These are phyloP conservation scores for Drechslerella coelobrocha DNA, from an alignment of 2,329 filamentous ascomycete species.

Conservation along the genomic window DNA sequence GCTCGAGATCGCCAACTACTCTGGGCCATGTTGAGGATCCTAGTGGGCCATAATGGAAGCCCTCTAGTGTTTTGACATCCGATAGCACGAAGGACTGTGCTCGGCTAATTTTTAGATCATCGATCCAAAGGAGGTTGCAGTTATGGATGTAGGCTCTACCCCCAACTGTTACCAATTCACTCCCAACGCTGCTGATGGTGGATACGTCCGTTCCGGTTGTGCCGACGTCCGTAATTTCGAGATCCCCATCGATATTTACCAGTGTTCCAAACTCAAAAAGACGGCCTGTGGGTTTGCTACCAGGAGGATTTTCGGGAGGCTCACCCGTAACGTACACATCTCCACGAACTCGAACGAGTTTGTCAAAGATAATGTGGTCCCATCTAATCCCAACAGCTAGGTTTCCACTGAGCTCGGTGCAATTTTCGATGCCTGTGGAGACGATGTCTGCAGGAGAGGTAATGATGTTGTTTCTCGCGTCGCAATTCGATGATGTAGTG, in stretches of 20 bases:
- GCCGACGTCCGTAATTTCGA: constrained; percentile 12
- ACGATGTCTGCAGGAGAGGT: background rate
- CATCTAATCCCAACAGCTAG: background rate
- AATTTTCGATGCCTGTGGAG: constrained; percentile 13
- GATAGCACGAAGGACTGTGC: no score
- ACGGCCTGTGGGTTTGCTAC: background rate
- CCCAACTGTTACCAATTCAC: background rate
- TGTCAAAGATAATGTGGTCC: background rate
- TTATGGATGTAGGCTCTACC: constrained; percentile 6
- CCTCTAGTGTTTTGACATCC: no score
- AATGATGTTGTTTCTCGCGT: constrained; percentile 9
- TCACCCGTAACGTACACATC: constrained; percentile 12
- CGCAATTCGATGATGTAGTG: constrained; percentile 3
- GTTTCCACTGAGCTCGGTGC: constrained; percentile 19
- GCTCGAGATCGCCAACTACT: no score
- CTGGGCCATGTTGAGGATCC: no score
- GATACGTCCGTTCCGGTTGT: no score
- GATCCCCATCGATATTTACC: background rate
- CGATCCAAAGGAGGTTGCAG: no score
- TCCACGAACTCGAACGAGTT: constrained; percentile 8
- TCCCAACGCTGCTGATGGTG: background rate
- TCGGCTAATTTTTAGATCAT: no score
- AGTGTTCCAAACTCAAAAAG: background rate
- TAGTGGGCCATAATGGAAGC: no score
- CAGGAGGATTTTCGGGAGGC: background rate